A percentile compares a stretch with the other conserved stretches of the same genome.
Evolutionary conservation across 2,329 filamentous ascomycete genomes (phyloP).

Genomic region (Fusarium gaditjirri): DNA sequence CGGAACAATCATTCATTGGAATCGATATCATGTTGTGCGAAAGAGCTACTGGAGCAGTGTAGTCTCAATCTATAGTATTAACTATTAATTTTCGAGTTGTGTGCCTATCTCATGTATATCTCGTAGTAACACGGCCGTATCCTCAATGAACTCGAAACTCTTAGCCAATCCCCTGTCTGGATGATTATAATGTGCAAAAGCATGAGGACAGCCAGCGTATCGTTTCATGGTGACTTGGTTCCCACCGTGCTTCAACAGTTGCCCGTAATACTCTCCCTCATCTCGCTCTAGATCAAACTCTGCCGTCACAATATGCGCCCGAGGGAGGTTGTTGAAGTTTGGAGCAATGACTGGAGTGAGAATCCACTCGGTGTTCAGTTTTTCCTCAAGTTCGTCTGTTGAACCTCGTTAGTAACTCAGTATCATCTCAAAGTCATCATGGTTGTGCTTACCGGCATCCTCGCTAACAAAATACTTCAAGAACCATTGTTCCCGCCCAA

Average conservation of each 20-base stretch:
- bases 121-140: background rate
- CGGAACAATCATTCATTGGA: no score
- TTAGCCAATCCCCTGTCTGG: background rate
- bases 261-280: background rate
- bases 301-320: background rate
- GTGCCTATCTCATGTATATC: background rate
- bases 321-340: background rate
- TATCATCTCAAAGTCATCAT: accelerated
- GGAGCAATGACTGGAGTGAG: background rate
- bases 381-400: background rate
- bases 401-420: background rate
- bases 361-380: background rate
- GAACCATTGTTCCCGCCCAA: background rate
- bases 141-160: background rate
- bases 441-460: background rate
- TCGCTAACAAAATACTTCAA: background rate
- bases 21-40: no score
- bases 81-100: background rate
- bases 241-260: background rate
- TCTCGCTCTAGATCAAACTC: conserved; percentile 6
- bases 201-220: background rate
- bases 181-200: background rate
- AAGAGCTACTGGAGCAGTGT: no score
- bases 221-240: background rate
- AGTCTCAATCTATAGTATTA: no score